Conservation (phyloP, 2,329 filamentous ascomycete genomes). For the Cladosporium sp. region DNA sequence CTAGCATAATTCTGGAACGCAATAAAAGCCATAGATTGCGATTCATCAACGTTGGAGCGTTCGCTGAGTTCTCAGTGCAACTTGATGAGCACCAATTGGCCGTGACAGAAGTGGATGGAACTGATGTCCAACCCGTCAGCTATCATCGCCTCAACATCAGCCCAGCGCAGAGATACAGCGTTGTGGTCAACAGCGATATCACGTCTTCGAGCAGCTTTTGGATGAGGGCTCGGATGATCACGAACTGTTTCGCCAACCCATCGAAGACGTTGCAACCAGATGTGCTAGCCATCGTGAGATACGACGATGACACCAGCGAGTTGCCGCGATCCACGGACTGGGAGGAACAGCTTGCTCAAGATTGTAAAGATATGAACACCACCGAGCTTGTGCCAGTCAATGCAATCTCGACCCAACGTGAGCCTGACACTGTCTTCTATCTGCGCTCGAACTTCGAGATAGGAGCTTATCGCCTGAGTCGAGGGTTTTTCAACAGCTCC, state of each 20-base stretch:
- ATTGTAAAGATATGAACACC: slow-evolving; percentile 51
- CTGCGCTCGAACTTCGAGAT: slow-evolving; percentile 58
- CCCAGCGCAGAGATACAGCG: slow-evolving; percentile 67
- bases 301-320: slow-evolving; percentile 26
- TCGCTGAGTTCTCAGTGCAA: slow-evolving; percentile 62
- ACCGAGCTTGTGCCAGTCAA: slow-evolving; percentile 45
- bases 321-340: slow-evolving; percentile 46
- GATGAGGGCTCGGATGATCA: slow-evolving; percentile 57
- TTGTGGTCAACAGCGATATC: slow-evolving; percentile 53
- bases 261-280: slow-evolving; percentile 45
- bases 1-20: slow-evolving; percentile 34
- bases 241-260: slow-evolving; percentile 55
- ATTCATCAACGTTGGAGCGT: slow-evolving; percentile 61
- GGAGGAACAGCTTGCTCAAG: slow-evolving; percentile 45
- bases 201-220: slow-evolving; percentile 33
- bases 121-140: slow-evolving; percentile 52
- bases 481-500: slow-evolving; percentile 56
- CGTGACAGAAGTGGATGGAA: slow-evolving; percentile 65
- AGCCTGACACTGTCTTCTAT: slow-evolving; percentile 51
- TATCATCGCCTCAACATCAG: slow-evolving; percentile 59
- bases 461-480: slow-evolving; percentile 53
- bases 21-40: slow-evolving; percentile 55
- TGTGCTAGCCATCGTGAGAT: slow-evolving; percentile 49
- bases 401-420: slow-evolving; percentile 39
- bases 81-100: slow-evolving; percentile 61